Conservation (phyloP, 768 basidiomycete species). For the Leucocoprinus birnbaumii region DNA sequence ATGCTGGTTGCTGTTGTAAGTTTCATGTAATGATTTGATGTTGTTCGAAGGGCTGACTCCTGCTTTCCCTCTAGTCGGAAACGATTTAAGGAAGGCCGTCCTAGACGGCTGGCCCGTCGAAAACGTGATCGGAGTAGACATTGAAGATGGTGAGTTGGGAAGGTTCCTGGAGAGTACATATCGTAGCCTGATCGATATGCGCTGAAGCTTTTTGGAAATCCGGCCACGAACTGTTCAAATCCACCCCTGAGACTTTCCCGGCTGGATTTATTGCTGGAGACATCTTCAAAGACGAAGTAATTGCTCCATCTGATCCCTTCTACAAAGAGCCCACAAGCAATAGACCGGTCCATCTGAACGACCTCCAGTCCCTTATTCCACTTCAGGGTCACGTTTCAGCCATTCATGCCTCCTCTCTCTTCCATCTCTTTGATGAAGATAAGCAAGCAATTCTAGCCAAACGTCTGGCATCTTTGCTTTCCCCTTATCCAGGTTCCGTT, state of each 20-base stretch:
- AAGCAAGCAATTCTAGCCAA: constrained; percentile 26
- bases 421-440: constrained; percentile 34
- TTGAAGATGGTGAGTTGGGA: constrained; percentile 23
- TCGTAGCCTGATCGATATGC: too few species aligned
- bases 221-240: constrained; percentile 59
- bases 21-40: not conserved
- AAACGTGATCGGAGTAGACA: constrained; percentile 34
- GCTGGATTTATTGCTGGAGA: constrained; percentile 56
- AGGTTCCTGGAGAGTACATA: too few species aligned
- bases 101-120: constrained; percentile 35
- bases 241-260: constrained; percentile 48
- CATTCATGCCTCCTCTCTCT: constrained; percentile 23
- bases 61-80: constrained; percentile 29
- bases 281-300: constrained; percentile 41
- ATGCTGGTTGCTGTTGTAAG: constrained; percentile 44
- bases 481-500: constrained; percentile 28
- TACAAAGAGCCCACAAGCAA: not conserved
- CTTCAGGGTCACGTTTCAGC: constrained; percentile 43
- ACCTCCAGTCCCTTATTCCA: constrained; percentile 23
- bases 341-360: not conserved
- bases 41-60: not conserved
- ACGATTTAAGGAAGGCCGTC: constrained; percentile 34
- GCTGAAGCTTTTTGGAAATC: constrained; percentile 64
- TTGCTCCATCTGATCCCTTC: constrained; percentile 28
- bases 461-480: constrained; percentile 27